Conservation (phyloP, 148 eudicot genomes). For the Diospyros kaki region DNA sequence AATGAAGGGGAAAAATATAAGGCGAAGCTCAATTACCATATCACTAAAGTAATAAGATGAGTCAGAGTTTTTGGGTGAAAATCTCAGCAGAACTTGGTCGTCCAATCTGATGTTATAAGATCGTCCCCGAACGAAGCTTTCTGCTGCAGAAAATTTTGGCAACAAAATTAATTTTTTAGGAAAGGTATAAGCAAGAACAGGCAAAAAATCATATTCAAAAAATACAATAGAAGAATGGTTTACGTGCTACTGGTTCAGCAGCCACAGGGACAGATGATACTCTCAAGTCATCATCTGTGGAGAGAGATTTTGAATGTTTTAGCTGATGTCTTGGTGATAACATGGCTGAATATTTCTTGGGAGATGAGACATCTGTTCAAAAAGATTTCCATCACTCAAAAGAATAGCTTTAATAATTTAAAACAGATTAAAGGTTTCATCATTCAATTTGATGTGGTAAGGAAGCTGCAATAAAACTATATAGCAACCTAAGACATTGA, state of each 20-base stretch:
- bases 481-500: neutral
- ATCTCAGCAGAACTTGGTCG: conserved; percentile 91
- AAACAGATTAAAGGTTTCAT: neutral
- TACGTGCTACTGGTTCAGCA: conserved; percentile 77
- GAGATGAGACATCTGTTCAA: conserved; percentile 46
- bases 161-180: conserved; percentile 37
- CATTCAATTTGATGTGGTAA: neutral
- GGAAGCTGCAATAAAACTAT: neutral
- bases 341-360: conserved; percentile 40
- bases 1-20: neutral
- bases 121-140: conserved; percentile 86
- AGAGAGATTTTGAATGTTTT: conserved; percentile 38
- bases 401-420: neutral
- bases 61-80: conserved; percentile 93
- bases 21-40: conserved; percentile 44
- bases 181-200: neutral
- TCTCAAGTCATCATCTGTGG: conserved; percentile 51
- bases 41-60: conserved; percentile 91
- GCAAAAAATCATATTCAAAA: neutral
- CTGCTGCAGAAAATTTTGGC: conserved; percentile 87
- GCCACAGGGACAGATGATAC: conserved; percentile 39
- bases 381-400: conserved; percentile 10
- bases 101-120: conserved; percentile 95
- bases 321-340: conserved; percentile 43
- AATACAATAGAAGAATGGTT: conserved; percentile 17